Base-by-base conservation (phyloP, 176 grass and related monocot species). In the Chrysopogon serrulatus region DNA sequence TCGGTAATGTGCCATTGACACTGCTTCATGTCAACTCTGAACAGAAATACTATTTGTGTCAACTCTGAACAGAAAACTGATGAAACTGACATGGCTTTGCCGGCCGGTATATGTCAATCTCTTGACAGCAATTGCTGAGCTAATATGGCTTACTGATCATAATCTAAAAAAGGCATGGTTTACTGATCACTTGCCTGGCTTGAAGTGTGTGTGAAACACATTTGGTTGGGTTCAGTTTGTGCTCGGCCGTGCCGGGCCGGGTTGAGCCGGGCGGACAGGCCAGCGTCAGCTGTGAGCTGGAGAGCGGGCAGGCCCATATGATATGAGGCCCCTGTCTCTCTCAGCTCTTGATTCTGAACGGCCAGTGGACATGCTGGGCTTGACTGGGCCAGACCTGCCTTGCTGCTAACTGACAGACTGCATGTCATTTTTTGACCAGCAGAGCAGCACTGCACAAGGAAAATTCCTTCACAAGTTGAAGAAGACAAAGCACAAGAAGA, bases 331-430 rank as follows among this genome's bases (percentile, higher is more conserved):
- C 19, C 56, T 26, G 56, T 59, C 56, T 59, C 83, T 36, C 30
- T 6, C 41, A 44, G 70, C 45, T 47, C 3, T 51, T 48, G 71
- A 76, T 21, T 73, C 37, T 48, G 36, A 51, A 8, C 3, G 24
- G 4, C 12, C 21, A 67, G 8, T 18, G 30, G 28, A 60, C 36
- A 15, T 18, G 0, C 24, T 60, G 63, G 74, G 64, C 83, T 65
- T 77, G 83, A 57, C 63, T 69, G 83, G 63, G 74, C 73, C 8
- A 63, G 41, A 48, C 35, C 49, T 40, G 51, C n/a, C n/a, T n/a
- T n/a, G n/a, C n/a, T n/a, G 27, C 10, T 13, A n/a, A 3, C 8
- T 23, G 18, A 8, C 1, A 6, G 21, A 37, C 2, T 43, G 51
- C 33, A 51, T 65, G 69, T 2, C 61, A 41, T 0, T 48, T 21